These are phyloP conservation scores for Evernia prunastri DNA, from an alignment of 495 filamentous ascomycete species.

Conservation along the genomic window DNA sequence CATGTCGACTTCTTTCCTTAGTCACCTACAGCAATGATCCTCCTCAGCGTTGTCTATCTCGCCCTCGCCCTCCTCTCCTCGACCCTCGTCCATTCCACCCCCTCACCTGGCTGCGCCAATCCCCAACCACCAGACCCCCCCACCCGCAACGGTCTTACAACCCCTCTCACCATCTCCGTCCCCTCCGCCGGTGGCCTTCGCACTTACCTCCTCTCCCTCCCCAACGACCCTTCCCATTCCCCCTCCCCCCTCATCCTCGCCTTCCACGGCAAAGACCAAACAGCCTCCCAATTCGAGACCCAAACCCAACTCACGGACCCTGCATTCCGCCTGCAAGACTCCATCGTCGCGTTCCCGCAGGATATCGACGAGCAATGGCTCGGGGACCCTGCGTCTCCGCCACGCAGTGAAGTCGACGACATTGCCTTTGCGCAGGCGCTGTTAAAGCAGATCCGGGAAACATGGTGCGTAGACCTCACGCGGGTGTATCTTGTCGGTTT, in stretches of 20 bases:
- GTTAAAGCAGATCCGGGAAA: neutral
- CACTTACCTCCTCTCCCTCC: conserved; percentile 3
- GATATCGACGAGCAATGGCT: conserved; percentile 4
- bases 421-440: neutral
- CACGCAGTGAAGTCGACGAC: neutral
- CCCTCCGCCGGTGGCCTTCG: neutral
- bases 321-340: neutral
- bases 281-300: neutral
- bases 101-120: neutral
- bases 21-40: neutral
- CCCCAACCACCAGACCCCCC: neutral
- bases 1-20: neutral
- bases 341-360: neutral
- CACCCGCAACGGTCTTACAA: neutral
- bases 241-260: conserved; percentile 7
- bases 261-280: conserved; percentile 13
- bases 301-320: conserved; percentile 5
- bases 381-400: neutral
- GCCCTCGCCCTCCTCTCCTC: neutral
- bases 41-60: neutral
- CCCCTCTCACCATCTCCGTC: neutral
- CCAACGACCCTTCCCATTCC: neutral
- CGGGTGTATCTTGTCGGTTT: neutral
- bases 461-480: neutral
- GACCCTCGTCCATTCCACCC: neutral